Evolutionary conservation across 805 yeast species (phyloP).

Genomic region (Kazachstania viticola): DNA sequence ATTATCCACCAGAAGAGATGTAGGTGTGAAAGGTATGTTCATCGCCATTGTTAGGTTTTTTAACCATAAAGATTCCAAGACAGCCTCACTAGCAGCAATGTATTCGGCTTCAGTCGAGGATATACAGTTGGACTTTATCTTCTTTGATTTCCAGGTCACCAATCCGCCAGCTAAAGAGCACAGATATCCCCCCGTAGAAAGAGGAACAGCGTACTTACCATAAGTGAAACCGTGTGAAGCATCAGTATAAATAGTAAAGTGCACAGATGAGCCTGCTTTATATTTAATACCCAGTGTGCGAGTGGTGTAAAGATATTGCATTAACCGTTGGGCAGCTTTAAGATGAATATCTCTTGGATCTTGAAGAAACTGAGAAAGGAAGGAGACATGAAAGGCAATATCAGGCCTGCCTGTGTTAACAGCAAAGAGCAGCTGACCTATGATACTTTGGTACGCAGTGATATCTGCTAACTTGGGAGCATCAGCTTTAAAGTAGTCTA

Average conservation of each 20-base stretch:
- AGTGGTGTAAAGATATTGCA: constrained; percentile 4
- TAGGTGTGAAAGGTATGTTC: background rate
- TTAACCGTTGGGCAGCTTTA: constrained; percentile 1
- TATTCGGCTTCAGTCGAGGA: constrained; percentile 8
- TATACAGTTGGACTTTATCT: constrained; percentile 4
- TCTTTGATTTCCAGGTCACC: constrained; percentile 9
- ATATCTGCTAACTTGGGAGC: background rate
- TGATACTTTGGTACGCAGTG: constrained; percentile 2
- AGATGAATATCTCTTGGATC: constrained; percentile 4
- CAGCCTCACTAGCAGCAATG: constrained; percentile 6
- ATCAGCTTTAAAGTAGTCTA: background rate
- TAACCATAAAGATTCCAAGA: constrained; percentile 3
- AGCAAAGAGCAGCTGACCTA: constrained; percentile 3
- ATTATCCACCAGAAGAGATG: constrained; percentile 3
- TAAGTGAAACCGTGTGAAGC: constrained; percentile 5
- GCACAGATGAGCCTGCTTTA: background rate
- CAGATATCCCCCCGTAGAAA: constrained; percentile 8
- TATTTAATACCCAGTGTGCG: constrained; percentile 1
- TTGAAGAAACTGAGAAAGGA: constrained; percentile 3
- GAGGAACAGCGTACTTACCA: constrained; percentile 5
- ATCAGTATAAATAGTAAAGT: constrained; percentile 2
- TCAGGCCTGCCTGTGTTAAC: constrained; percentile 9
- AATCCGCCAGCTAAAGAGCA: constrained; percentile 4
- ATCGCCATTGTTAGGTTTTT: constrained; percentile 1
- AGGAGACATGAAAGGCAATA: constrained; percentile 4